phyloP scores from a whole-genome alignment of 2,329 filamentous ascomycete genomes.

The Colletotrichum echinochloae region DNA sequence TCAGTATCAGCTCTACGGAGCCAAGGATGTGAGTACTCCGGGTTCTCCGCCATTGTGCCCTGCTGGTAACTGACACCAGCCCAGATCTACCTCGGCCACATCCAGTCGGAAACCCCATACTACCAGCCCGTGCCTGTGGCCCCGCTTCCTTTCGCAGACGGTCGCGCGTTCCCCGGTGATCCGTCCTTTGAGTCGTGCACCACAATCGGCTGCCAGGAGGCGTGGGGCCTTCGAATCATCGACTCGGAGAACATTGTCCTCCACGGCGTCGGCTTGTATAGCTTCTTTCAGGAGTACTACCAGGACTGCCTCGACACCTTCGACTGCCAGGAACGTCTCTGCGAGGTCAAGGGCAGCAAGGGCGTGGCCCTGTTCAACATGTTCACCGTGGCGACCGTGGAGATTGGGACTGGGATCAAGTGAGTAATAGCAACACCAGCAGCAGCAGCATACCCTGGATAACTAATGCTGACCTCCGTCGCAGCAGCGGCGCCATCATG shows the following conservation, averaged over 20 bases:
- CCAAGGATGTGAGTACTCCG: constrained; percentile 50
- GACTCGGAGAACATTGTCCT: constrained; percentile 59
- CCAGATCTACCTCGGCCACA: constrained; percentile 58
- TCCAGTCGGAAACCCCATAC: constrained; percentile 69
- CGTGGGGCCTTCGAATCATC: constrained; percentile 65
- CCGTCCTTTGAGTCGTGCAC: constrained; percentile 43
- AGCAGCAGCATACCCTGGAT: no score
- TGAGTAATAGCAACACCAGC: no score
- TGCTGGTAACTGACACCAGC: no score
- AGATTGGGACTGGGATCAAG: constrained; percentile 36
- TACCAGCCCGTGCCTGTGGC: constrained; percentile 62
- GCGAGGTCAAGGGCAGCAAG: constrained; percentile 40
- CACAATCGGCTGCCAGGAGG: constrained; percentile 51
- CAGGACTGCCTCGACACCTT: constrained; percentile 59
- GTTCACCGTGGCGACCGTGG: constrained; percentile 39
- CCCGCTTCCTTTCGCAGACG: neutral
- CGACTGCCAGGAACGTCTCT: constrained; percentile 58
- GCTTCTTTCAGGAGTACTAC: constrained; percentile 69
- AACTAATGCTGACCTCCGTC: no score
- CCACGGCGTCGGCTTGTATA: constrained; percentile 68
- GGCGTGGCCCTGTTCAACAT: constrained; percentile 43
- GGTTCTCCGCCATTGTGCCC: no score
- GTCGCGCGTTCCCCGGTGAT: constrained; percentile 27
- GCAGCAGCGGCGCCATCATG: no score
- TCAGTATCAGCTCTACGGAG: constrained; percentile 61